A percentile compares a stretch with the other conserved stretches of the same genome.
Evolutionary conservation across 2,329 filamentous ascomycete species (phyloP).

Genomic region (Fusarium irregulare): DNA sequence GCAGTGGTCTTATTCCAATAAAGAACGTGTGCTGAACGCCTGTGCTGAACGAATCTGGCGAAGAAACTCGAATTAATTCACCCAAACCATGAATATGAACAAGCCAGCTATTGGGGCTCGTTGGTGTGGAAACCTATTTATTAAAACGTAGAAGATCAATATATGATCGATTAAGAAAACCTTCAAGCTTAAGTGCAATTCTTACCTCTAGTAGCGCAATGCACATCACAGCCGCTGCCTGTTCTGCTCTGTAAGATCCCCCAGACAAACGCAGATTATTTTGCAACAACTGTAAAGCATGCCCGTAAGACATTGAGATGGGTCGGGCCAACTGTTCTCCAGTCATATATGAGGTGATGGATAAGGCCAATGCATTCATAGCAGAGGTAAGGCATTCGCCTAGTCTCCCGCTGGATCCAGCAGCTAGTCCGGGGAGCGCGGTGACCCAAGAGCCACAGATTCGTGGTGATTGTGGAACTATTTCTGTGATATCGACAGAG

Average conservation of each 20-base stretch:
- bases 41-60: not conserved
- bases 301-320: not conserved
- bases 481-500: not conserved
- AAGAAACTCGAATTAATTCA: not conserved
- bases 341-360: not conserved
- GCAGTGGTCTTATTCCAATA: not conserved
- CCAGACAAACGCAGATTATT: accelerated
- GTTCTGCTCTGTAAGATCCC: not conserved
- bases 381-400: not conserved
- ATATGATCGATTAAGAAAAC: accelerated
- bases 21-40: not conserved
- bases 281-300: not conserved
- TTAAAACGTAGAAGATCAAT: not conserved
- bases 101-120: not conserved
- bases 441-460: not conserved
- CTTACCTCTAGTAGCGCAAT: not conserved
- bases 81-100: not conserved
- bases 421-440: not conserved
- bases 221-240: not conserved
- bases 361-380: not conserved
- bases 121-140: not conserved
- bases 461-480: not conserved
- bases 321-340: not conserved
- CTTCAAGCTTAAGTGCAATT: accelerated
- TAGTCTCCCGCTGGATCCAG: not conserved